Percentiles rank a stretch among this genome's conserved stretches.
phyloP scores from a whole-genome alignment of 805 yeast species.

The Priceomyces melissophilus region DNA sequence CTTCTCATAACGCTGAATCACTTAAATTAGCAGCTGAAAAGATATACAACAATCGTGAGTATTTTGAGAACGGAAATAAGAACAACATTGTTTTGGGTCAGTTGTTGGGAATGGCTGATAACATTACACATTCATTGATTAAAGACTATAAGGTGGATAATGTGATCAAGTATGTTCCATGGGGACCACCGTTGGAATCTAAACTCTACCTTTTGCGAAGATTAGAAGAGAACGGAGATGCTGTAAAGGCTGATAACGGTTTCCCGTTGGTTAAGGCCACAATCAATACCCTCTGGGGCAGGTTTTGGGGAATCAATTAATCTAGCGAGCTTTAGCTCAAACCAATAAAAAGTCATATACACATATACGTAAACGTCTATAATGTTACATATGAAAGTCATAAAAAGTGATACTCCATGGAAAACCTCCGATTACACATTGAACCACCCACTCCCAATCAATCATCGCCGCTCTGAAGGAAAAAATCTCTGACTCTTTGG shows the following conservation, averaged over 20 bases:
- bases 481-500: not conserved
- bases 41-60: constrained; percentile 26
- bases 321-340: not conserved
- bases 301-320: constrained; percentile 13
- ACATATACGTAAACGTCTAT: not conserved
- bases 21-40: constrained; percentile 65
- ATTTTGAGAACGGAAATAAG: constrained; percentile 20
- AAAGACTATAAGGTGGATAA: constrained; percentile 61
- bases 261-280: constrained; percentile 65
- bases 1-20: constrained; percentile 85
- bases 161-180: constrained; percentile 90
- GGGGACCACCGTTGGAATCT: constrained; percentile 96
- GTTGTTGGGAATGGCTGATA: constrained; percentile 93
- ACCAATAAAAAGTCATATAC: not conserved
- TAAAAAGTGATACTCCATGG: constrained; percentile 23
- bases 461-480: constrained; percentile 24
- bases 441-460: constrained; percentile 68
- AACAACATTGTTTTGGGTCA: constrained; percentile 83
- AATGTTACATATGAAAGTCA: not conserved
- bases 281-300: constrained; percentile 19
- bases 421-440: constrained; percentile 47
- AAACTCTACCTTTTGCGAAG: constrained; percentile 86
- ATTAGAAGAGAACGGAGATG: constrained; percentile 94
- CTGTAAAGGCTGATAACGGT: constrained; percentile 83
- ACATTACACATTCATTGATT: constrained; percentile 73